Percentiles rank a stretch among this genome's conserved stretches.
Conservation (phyloP, 148 eudicot genomes). For the Linanthus parryae region DNA sequence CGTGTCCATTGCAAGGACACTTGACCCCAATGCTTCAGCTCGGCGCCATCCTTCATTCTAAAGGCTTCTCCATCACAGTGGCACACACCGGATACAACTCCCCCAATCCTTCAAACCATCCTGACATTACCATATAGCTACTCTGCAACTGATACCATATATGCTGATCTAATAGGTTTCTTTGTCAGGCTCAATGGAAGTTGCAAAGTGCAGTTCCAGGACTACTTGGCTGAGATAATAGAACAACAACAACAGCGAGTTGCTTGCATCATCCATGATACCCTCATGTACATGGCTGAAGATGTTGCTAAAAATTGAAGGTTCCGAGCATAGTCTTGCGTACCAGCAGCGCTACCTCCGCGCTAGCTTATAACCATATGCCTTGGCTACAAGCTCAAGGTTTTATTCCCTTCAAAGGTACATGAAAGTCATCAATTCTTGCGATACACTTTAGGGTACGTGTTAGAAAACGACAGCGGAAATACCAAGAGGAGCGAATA, state of each 20-base stretch:
- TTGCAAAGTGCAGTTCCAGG: too few species aligned
- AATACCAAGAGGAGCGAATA: too few species aligned
- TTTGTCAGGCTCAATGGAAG: too few species aligned
- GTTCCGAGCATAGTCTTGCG: conserved; percentile 36
- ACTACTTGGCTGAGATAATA: too few species aligned
- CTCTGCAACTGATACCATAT: too few species aligned
- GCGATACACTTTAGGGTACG: too few species aligned
- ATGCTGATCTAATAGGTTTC: too few species aligned
- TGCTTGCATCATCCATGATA: conserved; percentile 29
- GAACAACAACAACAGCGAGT: too few species aligned
- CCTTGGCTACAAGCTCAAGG: conserved; percentile 19
- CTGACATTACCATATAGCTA: too few species aligned
- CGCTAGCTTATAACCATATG: conserved; percentile 14
- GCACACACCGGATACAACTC: neutral
- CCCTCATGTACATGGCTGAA: conserved; percentile 19
- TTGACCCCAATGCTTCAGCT: neutral
- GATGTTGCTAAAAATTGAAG: conserved; percentile 23
- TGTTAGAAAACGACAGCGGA: neutral
- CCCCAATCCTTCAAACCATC: conserved; percentile 1
- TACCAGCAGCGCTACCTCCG: conserved; percentile 17
- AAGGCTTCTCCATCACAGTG: neutral
- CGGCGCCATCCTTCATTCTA: conserved; percentile 1
- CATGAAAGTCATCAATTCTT: neutral
- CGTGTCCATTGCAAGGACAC: too few species aligned
- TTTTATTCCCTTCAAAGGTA: conserved; percentile 27